These are phyloP conservation scores for Teratosphaeria zuluensis DNA, from an alignment of 2,329 filamentous ascomycete genomes.

Conservation along the genomic window DNA sequence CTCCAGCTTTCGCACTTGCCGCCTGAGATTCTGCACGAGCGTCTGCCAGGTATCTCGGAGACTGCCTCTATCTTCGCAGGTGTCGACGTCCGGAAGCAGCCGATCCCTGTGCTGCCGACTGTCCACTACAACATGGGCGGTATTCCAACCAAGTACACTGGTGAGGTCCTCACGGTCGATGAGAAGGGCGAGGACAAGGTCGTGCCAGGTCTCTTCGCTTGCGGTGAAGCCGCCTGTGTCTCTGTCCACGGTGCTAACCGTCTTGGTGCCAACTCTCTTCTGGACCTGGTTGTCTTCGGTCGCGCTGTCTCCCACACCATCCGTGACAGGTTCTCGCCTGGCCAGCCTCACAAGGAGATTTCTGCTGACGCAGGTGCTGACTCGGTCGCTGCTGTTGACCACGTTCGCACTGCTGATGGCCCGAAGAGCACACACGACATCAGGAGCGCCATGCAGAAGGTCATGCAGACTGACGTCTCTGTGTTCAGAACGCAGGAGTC, in stretches of 20 bases:
- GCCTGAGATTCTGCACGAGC: conserved; percentile 83
- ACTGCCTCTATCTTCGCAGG: conserved; percentile 95
- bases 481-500: conserved; percentile 94
- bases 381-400: conserved; percentile 76
- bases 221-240: conserved; percentile 93
- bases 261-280: conserved; percentile 93
- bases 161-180: conserved; percentile 86
- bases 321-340: conserved; percentile 84
- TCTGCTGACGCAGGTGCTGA: conserved; percentile 80
- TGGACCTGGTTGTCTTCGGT: conserved; percentile 95
- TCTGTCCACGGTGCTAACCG: conserved; percentile 98
- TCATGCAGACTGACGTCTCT: conserved; percentile 94
- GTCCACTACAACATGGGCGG: conserved; percentile 99
- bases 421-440: conserved; percentile 83
- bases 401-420: conserved; percentile 72
- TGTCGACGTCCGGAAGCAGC: conserved; percentile 94
- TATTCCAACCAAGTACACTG: conserved; percentile 95
- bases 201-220: conserved; percentile 90
- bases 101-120: conserved; percentile 89
- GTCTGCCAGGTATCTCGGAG: conserved; percentile 96
- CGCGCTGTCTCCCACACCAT: conserved; percentile 96
- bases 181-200: conserved; percentile 81
- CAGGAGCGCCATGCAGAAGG: conserved; percentile 89
- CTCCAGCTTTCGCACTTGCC: conserved; percentile 95
- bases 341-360: conserved; percentile 67